Percentiles rank a stretch among this genome's conserved stretches.
phyloP scores from a whole-genome alignment of 495 filamentous ascomycete species.

The Neurospora sp. region DNA sequence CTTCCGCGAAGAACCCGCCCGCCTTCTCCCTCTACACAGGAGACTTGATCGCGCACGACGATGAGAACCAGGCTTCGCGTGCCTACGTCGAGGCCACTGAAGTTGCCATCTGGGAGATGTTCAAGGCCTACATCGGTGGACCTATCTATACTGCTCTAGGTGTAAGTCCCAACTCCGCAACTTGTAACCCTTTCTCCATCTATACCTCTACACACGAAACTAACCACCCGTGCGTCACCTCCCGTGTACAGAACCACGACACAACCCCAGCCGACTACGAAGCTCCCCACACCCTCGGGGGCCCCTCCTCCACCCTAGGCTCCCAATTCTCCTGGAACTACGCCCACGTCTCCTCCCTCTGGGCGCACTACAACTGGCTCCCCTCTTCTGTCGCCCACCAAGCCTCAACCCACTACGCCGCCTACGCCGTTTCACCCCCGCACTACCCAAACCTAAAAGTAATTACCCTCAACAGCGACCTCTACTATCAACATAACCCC shows the following conservation, averaged over 20 bases:
- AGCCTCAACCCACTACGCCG: constrained; percentile 40
- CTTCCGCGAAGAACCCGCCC: constrained; percentile 29
- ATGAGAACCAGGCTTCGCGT: constrained; percentile 34
- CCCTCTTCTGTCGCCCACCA: constrained; percentile 28
- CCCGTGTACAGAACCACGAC: constrained; percentile 38
- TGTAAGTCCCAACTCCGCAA: neutral
- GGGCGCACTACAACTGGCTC: constrained; percentile 45
- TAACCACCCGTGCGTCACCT: neutral
- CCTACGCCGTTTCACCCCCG: constrained; percentile 41
- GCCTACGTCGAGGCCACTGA: constrained; percentile 43
- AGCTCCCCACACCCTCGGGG: constrained; percentile 36
- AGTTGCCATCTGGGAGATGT: constrained; percentile 39
- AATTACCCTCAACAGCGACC: constrained; percentile 45
- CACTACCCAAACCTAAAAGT: constrained; percentile 32
- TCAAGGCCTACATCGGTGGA: constrained; percentile 46
- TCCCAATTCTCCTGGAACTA: constrained; percentile 50
- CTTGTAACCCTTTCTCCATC: neutral
- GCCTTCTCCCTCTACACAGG: constrained; percentile 47
- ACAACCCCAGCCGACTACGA: constrained; percentile 42
- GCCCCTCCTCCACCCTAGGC: constrained; percentile 30
- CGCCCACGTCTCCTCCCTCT: constrained; percentile 39
- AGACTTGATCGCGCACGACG: constrained; percentile 46
- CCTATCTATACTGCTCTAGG: constrained; percentile 42
- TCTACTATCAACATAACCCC: constrained; percentile 41
- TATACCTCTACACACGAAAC: neutral